Evolutionary conservation across 768 basidiomycete species (phyloP).

Genomic region (Tricholoma sp.): DNA sequence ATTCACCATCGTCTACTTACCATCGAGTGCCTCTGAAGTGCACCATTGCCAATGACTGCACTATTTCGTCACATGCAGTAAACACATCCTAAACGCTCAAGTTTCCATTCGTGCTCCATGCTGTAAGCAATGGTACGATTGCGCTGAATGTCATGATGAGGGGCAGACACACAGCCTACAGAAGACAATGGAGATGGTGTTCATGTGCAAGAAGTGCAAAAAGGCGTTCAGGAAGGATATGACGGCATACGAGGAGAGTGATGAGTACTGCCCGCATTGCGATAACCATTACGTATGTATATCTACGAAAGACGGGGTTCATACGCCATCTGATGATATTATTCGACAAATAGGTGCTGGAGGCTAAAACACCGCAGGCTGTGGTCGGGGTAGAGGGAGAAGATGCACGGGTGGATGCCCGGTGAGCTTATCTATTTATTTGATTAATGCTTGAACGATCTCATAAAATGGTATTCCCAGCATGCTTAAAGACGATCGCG

Average conservation of each 20-base stretch:
- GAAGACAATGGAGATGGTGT: constrained; percentile 67
- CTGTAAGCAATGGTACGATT: constrained; percentile 98
- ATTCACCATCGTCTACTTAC: not conserved
- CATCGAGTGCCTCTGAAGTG: constrained; percentile 12
- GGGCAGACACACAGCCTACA: constrained; percentile 64
- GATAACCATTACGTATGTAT: constrained; percentile 88
- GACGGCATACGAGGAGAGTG: constrained; percentile 87
- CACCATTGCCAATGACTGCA: constrained; percentile 14
- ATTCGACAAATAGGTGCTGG: constrained; percentile 59
- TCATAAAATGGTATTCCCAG: constrained; percentile 30
- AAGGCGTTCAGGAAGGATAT: constrained; percentile 98
- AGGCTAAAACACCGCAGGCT: constrained; percentile 87
- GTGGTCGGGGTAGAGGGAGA: constrained; percentile 87
- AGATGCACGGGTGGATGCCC: constrained; percentile 80
- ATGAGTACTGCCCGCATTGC: constrained; percentile 97
- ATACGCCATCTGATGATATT: not conserved
- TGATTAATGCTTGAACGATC: constrained; percentile 4
- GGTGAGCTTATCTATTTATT: constrained; percentile 43
- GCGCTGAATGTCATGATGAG: constrained; percentile 92
- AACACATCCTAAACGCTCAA: constrained; percentile 95
- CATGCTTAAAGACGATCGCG: constrained; percentile 87
- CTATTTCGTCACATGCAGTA: constrained; percentile 44
- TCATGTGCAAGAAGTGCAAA: constrained; percentile 53
- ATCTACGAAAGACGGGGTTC: not conserved
- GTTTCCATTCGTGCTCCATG: constrained; percentile 95